These are phyloP conservation scores for Solanum commersonii DNA, from an alignment of 257 asterid species.

Conservation along the genomic window DNA sequence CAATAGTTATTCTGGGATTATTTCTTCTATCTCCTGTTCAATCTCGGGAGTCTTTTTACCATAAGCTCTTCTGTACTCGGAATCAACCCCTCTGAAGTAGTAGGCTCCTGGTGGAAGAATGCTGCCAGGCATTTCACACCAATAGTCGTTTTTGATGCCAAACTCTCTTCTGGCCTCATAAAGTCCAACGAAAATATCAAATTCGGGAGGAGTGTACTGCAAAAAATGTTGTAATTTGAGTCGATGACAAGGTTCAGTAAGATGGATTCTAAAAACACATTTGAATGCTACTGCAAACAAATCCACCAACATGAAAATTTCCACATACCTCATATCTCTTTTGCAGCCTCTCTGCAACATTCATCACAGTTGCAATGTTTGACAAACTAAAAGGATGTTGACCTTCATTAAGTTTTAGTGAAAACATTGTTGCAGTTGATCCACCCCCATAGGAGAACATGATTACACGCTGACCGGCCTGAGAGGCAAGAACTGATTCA, in stretches of 20 bases:
- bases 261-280: not conserved
- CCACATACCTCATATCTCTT: conserved; percentile 69
- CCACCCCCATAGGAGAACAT: conserved; percentile 94
- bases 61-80: conserved; percentile 74
- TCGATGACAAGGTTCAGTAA: not conserved
- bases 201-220: conserved; percentile 74
- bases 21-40: conserved; percentile 20
- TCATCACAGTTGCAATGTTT: conserved; percentile 65
- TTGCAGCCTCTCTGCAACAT: conserved; percentile 64
- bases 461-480: conserved; percentile 84
- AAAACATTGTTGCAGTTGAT: conserved; percentile 76
- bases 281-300: not conserved
- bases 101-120: conserved; percentile 74
- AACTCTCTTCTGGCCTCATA: not conserved
- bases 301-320: not conserved
- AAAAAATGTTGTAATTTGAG: not conserved
- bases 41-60: conserved; percentile 44
- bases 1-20: not conserved
- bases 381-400: conserved; percentile 74
- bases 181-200: conserved; percentile 27
- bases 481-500: not conserved
- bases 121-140: conserved; percentile 59
- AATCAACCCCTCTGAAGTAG: conserved; percentile 80
- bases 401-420: conserved; percentile 64
- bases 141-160: not conserved